Conservation (phyloP, 495 filamentous ascomycete genomes). For the Penicillium desertorum region DNA sequence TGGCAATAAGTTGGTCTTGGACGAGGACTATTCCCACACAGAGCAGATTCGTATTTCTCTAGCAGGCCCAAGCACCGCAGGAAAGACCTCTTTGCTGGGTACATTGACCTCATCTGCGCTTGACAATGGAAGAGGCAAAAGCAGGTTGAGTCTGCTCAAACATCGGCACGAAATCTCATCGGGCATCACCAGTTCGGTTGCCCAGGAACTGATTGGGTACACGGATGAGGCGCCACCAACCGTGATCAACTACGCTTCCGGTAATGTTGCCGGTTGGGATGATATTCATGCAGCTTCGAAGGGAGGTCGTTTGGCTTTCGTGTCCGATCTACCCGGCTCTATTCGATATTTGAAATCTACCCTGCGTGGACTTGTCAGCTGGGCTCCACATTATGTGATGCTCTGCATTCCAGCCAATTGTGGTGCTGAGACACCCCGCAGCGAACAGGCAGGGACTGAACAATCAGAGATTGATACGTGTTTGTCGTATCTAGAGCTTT, state of each 20-base stretch:
- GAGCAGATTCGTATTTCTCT: constrained; percentile 89
- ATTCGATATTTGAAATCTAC: constrained; percentile 84
- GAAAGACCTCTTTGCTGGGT: constrained; percentile 88
- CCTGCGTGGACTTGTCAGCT: constrained; percentile 83
- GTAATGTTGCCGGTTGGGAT: constrained; percentile 88
- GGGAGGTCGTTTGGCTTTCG: constrained; percentile 73
- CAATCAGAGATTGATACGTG: constrained; percentile 66
- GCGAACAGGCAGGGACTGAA: constrained; percentile 49
- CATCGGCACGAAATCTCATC: constrained; percentile 93
- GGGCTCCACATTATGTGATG: constrained; percentile 92
- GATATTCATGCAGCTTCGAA: constrained; percentile 82
- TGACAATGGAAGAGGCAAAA: constrained; percentile 90
- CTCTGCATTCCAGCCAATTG: constrained; percentile 86
- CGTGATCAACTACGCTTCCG: constrained; percentile 83
- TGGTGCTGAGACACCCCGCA: constrained; percentile 47
- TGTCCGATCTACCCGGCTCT: constrained; percentile 89
- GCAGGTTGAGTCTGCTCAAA: constrained; percentile 80
- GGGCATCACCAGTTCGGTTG: constrained; percentile 88
- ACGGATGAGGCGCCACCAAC: constrained; percentile 26
- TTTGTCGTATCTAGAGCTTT: constrained; percentile 81
- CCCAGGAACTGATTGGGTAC: constrained; percentile 92
- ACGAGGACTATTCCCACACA: constrained; percentile 42
- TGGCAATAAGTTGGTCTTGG: constrained; percentile 7
- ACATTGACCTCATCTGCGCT: constrained; percentile 82
- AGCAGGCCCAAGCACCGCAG: constrained; percentile 86